phyloP scores from a whole-genome alignment of 2,329 filamentous ascomycete genomes.

The Fusarium pilosicola region DNA sequence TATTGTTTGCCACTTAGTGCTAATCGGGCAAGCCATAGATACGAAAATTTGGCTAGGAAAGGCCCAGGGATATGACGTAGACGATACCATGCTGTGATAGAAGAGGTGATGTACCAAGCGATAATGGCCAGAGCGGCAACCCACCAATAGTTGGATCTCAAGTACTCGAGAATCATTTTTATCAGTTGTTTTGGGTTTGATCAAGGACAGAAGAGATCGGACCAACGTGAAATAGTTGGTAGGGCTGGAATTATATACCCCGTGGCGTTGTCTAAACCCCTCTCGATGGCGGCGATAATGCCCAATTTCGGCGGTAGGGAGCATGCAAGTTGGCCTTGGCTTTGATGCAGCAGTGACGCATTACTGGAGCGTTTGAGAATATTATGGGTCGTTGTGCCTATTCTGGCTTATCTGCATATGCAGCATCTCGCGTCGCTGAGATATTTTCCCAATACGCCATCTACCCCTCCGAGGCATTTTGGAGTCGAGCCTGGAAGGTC shows the following conservation, averaged over 20 bases:
- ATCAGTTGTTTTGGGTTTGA: fast-evolving
- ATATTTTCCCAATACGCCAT: neutral
- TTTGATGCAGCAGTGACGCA: neutral
- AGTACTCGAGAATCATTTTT: neutral
- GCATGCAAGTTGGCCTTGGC: neutral
- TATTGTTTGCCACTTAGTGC: neutral
- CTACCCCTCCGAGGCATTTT: neutral
- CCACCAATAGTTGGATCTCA: neutral
- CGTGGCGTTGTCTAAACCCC: neutral
- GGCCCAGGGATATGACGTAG: neutral
- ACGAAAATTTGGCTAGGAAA: neutral
- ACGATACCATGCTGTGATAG: neutral
- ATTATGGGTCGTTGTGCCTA: neutral
- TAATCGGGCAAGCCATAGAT: neutral
- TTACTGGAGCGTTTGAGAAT: neutral
- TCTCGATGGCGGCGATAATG: neutral
- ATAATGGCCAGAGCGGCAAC: neutral
- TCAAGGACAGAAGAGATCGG: fast-evolving
- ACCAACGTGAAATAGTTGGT: fast-evolving
- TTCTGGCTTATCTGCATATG: neutral
- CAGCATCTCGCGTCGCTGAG: neutral
- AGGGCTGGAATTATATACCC: neutral
- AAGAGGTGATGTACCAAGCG: neutral
- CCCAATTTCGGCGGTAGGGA: too few relatives aligned
- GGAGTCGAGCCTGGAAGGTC: neutral